Base-by-base conservation (phyloP, 1,284 basidiomycete species). In the Apiotrichum domesticum region DNA sequence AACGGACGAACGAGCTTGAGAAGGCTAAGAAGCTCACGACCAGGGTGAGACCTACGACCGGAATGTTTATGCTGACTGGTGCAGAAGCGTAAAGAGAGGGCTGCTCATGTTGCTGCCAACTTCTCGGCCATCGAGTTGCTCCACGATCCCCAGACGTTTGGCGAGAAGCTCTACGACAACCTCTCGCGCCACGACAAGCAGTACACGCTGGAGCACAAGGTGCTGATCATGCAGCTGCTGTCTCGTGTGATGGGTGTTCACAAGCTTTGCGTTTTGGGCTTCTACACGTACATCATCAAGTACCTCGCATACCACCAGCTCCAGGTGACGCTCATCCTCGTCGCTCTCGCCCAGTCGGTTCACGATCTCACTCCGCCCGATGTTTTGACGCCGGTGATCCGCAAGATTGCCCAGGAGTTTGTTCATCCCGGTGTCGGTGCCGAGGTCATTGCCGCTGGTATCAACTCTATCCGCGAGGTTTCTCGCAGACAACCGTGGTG, bases 351-450 rank as follows among this genome's bases (percentile, higher is more conserved):
- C 14, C 92, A 98, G 74, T 94, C 91, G 13, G 90, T 95, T 2
- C 96, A 99, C 75, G 90, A 94, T 49, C 83, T 96, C 55, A 97
- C 94, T 0, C 95, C 94, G 2, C 95, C 96, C 0, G 94, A 98
- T 71, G 89, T 85, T 3, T 80, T 99, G 11, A 86, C 85, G 2
- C 95, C 96, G 3, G 87, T 95, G 45, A 80, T 99, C 51, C 84
- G 85, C 57, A 99, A 98, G 78, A 79, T 99, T 54, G 90, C 94
- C 0, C 86, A 90, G 67, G 92, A 97, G 70, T 99, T 99, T 67
- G 89, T 99, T 3, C 95, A 98, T 75, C 95, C 95, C 0, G 96
- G 96, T 59, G 96, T 98, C 4, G 90, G 91, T 3, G 83, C 86
- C 61, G 94, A 98, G 75, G 93, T 98, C 66, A 89, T 98, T 56